A percentile compares a stretch with the other conserved stretches of the same genome.
phyloP scores from a whole-genome alignment of 2,329 filamentous ascomycete genomes.

The Colletotrichum abscissum region DNA sequence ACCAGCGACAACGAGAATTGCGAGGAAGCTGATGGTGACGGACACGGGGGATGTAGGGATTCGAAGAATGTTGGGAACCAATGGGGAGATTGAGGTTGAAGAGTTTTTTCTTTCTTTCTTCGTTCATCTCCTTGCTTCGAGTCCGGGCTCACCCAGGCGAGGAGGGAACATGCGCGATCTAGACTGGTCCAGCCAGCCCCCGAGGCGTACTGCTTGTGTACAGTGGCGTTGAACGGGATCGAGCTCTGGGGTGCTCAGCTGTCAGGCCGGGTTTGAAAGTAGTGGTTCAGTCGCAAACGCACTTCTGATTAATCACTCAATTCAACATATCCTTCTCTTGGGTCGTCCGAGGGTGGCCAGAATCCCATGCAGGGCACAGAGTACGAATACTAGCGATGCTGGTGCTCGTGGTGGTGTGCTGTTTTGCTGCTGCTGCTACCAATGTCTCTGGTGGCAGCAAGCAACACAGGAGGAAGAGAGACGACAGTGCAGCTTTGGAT shows the following conservation, averaged over 20 bases:
- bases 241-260: slow-evolving; percentile 8
- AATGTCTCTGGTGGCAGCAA: not conserved
- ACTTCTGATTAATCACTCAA: not conserved
- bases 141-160: slow-evolving; percentile 1
- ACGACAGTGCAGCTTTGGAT: slow-evolving; percentile 12
- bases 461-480: not conserved
- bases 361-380: not conserved
- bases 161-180: slow-evolving; percentile 14
- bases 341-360: slow-evolving; percentile 14
- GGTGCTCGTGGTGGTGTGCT: slow-evolving; percentile 14
- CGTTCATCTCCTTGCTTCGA: not conserved
- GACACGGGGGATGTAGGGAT: slow-evolving; percentile 22
- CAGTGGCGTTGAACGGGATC: slow-evolving; percentile 13
- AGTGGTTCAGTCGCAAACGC: not conserved
- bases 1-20: not conserved
- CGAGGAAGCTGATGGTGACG: slow-evolving; percentile 5
- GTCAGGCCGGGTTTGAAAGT: not conserved
- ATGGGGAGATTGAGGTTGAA: slow-evolving; percentile 2
- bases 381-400: slow-evolving; percentile 1
- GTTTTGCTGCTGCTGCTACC: not conserved
- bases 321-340: not conserved
- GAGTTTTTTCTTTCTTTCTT: not conserved
- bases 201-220: not conserved
- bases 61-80: slow-evolving; percentile 6
- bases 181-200: slow-evolving; percentile 1